Conservation (phyloP, 1,139 yeast species). For the Yarrowia galli region DNA sequence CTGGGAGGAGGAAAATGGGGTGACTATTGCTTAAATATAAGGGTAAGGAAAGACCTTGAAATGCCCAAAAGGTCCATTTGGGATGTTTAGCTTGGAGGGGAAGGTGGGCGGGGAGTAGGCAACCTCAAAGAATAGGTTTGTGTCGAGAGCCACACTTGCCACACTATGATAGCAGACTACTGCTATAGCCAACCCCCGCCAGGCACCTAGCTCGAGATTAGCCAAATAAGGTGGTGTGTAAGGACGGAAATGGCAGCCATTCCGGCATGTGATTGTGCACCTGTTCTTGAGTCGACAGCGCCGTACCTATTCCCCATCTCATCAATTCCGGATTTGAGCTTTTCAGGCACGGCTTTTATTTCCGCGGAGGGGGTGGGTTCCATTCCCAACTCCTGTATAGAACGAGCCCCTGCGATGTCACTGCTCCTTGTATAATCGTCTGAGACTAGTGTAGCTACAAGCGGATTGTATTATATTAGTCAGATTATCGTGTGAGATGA, state of each 20-base stretch:
- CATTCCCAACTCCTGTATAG: neutral
- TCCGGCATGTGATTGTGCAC: neutral
- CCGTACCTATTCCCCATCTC: no score
- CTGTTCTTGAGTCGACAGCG: no score
- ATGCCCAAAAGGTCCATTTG: conserved; percentile 33
- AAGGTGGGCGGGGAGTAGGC: conserved; percentile 24
- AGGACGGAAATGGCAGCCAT: conserved; percentile 6
- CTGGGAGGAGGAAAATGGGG: conserved; percentile 29
- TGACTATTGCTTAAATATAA: conserved; percentile 17
- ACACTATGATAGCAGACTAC: neutral
- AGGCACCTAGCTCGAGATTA: neutral
- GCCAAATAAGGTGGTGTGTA: neutral
- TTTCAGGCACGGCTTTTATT: neutral
- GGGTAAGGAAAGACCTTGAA: conserved; percentile 22
- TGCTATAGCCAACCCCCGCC: neutral
- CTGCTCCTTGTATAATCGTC: neutral
- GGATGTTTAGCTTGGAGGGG: conserved; percentile 26
- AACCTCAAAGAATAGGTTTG: conserved; percentile 6
- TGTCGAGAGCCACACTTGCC: conserved; percentile 12
- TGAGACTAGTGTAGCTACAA: neutral
- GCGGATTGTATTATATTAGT: neutral
- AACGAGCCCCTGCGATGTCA: neutral
- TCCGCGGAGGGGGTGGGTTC: neutral
- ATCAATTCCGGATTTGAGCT: no score
- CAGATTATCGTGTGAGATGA: conserved; percentile 20